Evolutionary conservation across 2,329 filamentous ascomycete species (phyloP).

Genomic region (Pestalotiopsis sp.): DNA sequence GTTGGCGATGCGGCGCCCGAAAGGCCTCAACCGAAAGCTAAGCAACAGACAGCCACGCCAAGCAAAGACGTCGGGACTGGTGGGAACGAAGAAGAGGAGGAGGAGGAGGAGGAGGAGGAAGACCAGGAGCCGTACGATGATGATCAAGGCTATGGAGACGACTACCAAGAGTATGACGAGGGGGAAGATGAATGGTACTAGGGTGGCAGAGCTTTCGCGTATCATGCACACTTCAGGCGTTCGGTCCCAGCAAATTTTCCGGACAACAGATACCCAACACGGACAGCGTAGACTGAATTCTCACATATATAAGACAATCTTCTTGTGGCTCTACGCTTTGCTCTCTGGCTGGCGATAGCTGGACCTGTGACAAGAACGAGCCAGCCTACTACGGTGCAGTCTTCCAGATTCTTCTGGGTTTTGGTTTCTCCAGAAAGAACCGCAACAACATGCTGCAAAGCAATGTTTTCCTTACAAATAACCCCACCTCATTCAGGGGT

Average conservation of each 20-base stretch:
- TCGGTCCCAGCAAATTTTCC: neutral
- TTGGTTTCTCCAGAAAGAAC: too few species aligned
- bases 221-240: neutral
- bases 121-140: conserved; percentile 12
- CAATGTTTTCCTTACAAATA: too few species aligned
- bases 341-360: too few species aligned
- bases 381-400: too few species aligned
- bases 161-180: conserved; percentile 1
- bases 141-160: conserved; percentile 1
- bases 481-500: too few species aligned
- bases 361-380: too few species aligned
- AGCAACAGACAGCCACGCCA: neutral
- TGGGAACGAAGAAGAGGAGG: conserved; percentile 2
- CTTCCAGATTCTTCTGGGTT: too few species aligned
- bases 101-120: conserved; percentile 32
- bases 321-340: neutral
- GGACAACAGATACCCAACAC: neutral
- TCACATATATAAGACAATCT: neutral
- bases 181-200: conserved; percentile 8
- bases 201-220: neutral
- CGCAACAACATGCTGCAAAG: too few species aligned
- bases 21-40: neutral
- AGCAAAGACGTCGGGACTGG: neutral
- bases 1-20: neutral
- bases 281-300: neutral